Conservation (phyloP, 805 yeast species). For the Kodamaea jinghongensis region DNA sequence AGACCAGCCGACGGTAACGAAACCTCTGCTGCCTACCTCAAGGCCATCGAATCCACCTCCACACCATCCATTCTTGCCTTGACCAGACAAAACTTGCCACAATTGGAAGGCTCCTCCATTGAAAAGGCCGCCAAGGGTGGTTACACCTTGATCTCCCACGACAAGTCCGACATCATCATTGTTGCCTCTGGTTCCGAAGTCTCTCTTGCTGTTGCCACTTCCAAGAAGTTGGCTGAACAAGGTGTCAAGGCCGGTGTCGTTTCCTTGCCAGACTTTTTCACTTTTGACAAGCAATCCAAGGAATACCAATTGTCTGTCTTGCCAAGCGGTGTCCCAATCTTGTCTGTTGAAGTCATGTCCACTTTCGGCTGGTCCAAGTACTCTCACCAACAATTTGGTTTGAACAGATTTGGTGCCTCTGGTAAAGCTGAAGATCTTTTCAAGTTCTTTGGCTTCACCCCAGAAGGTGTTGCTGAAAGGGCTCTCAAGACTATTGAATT, state of each 20-base stretch:
- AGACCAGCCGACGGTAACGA: conserved; percentile 95
- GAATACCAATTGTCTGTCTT: conserved; percentile 83
- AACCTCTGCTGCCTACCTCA: conserved; percentile 76
- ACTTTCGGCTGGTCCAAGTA: conserved; percentile 92
- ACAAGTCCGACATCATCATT: conserved; percentile 65
- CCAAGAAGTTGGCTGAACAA: conserved; percentile 61
- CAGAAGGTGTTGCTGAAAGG: conserved; percentile 87
- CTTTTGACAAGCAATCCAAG: conserved; percentile 79
- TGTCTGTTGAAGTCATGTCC: conserved; percentile 92
- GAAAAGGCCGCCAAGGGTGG: conserved; percentile 96
- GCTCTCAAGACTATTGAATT: conserved; percentile 75
- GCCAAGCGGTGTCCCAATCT: conserved; percentile 91
- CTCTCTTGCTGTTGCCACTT: conserved; percentile 74
- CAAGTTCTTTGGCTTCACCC: conserved; percentile 85
- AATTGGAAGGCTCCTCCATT: conserved; percentile 85
- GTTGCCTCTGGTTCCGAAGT: conserved; percentile 97
- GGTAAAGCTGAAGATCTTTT: conserved; percentile 84
- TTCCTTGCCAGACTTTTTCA: conserved; percentile 87
- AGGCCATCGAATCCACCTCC: conserved; percentile 55
- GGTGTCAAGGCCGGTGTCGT: conserved; percentile 82
- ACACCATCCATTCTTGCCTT: conserved; percentile 77
- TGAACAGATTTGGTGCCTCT: conserved; percentile 95
- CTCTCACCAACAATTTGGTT: conserved; percentile 95
- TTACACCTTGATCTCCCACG: conserved; percentile 62
- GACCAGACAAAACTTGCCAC: conserved; percentile 88